Base-by-base conservation (phyloP, 805 yeast species). In the Yarrowia divulgata region DNA sequence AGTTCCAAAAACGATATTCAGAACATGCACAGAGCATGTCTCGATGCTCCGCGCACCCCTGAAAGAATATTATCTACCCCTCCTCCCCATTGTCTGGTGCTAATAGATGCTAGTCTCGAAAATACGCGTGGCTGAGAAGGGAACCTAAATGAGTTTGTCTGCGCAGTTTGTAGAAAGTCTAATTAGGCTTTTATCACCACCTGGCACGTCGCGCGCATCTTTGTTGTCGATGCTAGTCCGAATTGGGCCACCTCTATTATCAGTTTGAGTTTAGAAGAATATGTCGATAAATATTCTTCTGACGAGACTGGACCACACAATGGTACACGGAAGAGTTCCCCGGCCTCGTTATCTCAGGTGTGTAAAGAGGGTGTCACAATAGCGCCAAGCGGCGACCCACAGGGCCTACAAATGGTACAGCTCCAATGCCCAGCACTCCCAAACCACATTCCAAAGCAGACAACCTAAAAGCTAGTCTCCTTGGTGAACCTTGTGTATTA, bases 201-300 rank as follows among this genome's bases (percentile, higher is more conserved):
- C 34, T 55, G 46, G 46, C 62, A 55, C 62, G 62, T 55, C 62
- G 62, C 62, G 60, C 60, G 46, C 46, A 55, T 55, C 62, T 39
- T 55, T 55, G 62, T 55, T 55, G n/a, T 54, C 43, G 32, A 19
- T 8, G 18, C 60, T 39, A 39, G 62, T 55, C 62, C 62, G 62
- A 55, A 55, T 55, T 55, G 62, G 46, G 62, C 34, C 46, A 40
- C 29, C 40, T 39, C 46, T 55, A 39, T 39, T 55, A 19, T 14
- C 18, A 13, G 13, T 23, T 55, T 19, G 46, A 23, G 62, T 55
- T 52, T 35, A 29, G 54, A 23, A 23, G 23, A 23, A 43, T 43
- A 18, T 43, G 29, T 18, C 48, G 48, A 40, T 40, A 3, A 14
- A 14, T 7, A 14, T 9, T 10, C 7, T 18, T 43, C 8, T 34